Base-by-base conservation (phyloP, 2,329 filamentous ascomycete species). In the Penicillium freii region DNA sequence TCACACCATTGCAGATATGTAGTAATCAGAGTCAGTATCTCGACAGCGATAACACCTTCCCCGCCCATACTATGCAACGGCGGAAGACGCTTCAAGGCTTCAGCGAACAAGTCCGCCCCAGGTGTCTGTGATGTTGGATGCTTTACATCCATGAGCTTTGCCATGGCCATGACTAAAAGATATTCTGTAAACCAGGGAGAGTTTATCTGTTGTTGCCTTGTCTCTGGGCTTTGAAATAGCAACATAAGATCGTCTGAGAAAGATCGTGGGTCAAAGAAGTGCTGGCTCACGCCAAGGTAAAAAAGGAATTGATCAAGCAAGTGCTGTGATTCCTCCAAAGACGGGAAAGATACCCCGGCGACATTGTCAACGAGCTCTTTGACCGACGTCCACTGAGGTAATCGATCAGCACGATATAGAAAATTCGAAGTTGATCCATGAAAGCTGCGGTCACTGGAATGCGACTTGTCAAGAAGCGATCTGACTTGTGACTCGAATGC, bases 91-190 rank as follows among this genome's bases (percentile, higher is more conserved):
- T 54, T 61, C 47, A 65, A 21, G 3, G 62, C 63, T 40, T 65
- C 60, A 7, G 63, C 54, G 10, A 65, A 65, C 10, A 65, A 51
- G 17, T 52, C 56, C 13, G 63, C 51, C 0, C 63, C 63, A 4
- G 63, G 63, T 3, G 57, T 57, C 23, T 62, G 59, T 11, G 48
- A 51, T 8, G 58, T 55, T n/a, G 63, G 63, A 34, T 59, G n/a
- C 40, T 62, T 54, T 5, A 62, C 61, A 44, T 66, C 63, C 54
- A 66, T 66, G 3, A 66, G 58, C 29, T 63, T 66, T 19, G 61
- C 63, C 63, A 66, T 66, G 10, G 63, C 64, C 64, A 66, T 66
- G 19, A 66, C 64, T 8, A 66, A 55, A 8, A 66, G 57, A 48
- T 66, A 66, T 50, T 66, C 60, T 3, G 62, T 60, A 27, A 60